These are phyloP conservation scores for Pythium vanterpoolii DNA, from an alignment of 352 stramenopile genomes.

Conservation along the genomic window DNA sequence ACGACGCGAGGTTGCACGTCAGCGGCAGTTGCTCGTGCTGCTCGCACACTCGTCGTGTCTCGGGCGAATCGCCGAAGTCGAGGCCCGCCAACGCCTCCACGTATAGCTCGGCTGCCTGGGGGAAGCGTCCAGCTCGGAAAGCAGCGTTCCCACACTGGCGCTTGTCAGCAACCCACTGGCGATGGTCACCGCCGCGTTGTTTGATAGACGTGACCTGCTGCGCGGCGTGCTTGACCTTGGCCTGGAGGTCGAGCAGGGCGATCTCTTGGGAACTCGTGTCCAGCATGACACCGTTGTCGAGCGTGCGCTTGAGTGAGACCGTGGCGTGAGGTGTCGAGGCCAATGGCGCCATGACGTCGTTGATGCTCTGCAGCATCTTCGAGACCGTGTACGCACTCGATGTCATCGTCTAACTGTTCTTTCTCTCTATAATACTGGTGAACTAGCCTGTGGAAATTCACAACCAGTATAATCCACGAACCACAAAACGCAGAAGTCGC, in stretches of 20 bases:
- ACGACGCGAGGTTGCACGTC: constrained; percentile 77
- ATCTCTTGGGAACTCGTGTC: constrained; percentile 73
- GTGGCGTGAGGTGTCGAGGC: constrained; percentile 39
- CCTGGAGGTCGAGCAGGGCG: constrained; percentile 69
- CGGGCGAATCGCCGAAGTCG: constrained; percentile 43
- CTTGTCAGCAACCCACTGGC: constrained; percentile 43
- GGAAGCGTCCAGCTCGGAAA: constrained; percentile 42
- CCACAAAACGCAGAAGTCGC: neutral
- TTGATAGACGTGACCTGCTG: constrained; percentile 41
- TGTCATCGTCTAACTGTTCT: constrained; percentile 20
- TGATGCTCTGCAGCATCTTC: constrained; percentile 83
- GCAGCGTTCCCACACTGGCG: constrained; percentile 46
- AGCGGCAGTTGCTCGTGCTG: constrained; percentile 57
- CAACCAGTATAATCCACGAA: neutral
- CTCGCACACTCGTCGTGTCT: constrained; percentile 43
- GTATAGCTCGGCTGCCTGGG: constrained; percentile 58
- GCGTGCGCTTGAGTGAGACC: constrained; percentile 65
- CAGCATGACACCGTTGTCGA: constrained; percentile 79
- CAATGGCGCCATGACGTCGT: constrained; percentile 70
- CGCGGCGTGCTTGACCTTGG: constrained; percentile 70
- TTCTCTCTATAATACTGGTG: neutral
- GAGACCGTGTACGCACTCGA: constrained; percentile 75
- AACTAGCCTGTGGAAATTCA: neutral
- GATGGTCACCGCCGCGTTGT: constrained; percentile 29
- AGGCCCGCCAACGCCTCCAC: constrained; percentile 66